These are phyloP conservation scores for Pyrenopolyporus hunteri DNA, from an alignment of 495 filamentous ascomycete genomes.

Conservation along the genomic window DNA sequence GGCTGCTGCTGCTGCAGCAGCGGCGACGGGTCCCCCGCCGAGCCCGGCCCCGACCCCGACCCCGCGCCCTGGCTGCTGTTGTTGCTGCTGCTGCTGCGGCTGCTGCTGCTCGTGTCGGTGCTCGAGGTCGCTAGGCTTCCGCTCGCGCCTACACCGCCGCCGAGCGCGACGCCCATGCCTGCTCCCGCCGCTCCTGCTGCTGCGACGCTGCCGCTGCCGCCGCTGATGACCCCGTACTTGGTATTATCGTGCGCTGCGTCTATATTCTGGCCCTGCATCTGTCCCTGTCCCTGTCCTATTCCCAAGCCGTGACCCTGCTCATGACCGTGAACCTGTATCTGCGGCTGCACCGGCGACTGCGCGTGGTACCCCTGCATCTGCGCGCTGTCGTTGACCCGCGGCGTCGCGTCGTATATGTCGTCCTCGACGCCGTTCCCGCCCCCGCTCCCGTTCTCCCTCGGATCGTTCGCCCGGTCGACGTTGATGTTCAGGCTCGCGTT, in stretches of 20 bases:
- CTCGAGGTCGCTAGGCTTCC: neutral
- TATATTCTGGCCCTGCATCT: neutral
- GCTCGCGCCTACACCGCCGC: neutral
- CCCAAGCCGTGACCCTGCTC: too few species aligned
- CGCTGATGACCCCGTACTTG: slow-evolving; percentile 27
- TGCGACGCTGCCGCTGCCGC: too few species aligned
- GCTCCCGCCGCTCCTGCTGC: neutral
- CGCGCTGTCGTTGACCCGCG: slow-evolving; percentile 19
- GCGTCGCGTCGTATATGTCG: slow-evolving; percentile 55
- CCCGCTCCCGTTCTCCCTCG: neutral
- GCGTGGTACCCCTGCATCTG: slow-evolving; percentile 6
- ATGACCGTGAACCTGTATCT: too few species aligned
- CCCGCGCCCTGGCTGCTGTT: neutral
- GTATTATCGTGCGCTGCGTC: slow-evolving; percentile 26
- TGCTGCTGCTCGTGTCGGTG: neutral
- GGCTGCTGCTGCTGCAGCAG: slow-evolving; percentile 25
- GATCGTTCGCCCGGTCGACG: slow-evolving; percentile 31
- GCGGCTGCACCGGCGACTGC: neutral
- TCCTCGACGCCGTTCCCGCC: slow-evolving; percentile 36
- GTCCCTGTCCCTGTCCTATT: neutral
- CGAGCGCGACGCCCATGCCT: neutral
- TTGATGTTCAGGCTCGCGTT: slow-evolving; percentile 31
- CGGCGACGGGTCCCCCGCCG: slow-evolving; percentile 4
- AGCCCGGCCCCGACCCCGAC: too few species aligned
- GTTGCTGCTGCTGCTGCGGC: neutral